Evolutionary conservation across 352 stramenopile species (phyloP), one percentile per base, ranked within the genome.

Genomic region (Globisporangium lucens): DNA sequence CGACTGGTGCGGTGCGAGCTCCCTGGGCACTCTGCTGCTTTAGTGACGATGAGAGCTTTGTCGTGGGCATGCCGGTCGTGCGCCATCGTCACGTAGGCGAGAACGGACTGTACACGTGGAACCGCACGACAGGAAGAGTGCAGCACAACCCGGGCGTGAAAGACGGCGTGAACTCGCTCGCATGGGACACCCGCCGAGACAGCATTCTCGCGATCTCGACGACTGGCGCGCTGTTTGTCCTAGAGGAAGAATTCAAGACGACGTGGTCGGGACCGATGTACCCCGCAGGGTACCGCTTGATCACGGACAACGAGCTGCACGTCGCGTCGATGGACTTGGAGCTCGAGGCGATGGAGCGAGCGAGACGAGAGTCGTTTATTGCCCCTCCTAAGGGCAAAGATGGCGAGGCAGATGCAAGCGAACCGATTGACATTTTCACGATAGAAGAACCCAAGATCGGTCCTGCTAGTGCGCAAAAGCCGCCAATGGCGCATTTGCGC

Each of bases 261-360:
- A 80, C 77, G 22, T 95, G 83, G 83, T 83, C 83, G 12, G 85
- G 87, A 1, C 80, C 89, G 8, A 96, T 96, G 89, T 96, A 95
- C 61, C 87, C 88, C 12, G 73, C 81, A 7, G 85, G 86, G 0
- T 96, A 94, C 59, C 85, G 80, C 20, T 61, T 96, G 2, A 77
- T 96, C 47, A 91, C 75, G 0, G 85, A 95, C 68, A 95, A 95
- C 56, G 87, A 94, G 67, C 33, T 83, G 17, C 82, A 94, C 52
- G 71, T 72, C 35, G 65, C 73, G 29, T 61, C 67, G 13, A 62
- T 76, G 15, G 77, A 85, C 41, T 66, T 65, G 15, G 77, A 85
- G 46, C 55, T 88, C 1, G 78, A 81, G 6, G 66, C 71, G 13
- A 77, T 80, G 49, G 69, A 78, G 3, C 70, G 36, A 13, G 63